Base-by-base conservation (phyloP, 371 early-diverging fungal species). In the Mucor plumbeus region DNA sequence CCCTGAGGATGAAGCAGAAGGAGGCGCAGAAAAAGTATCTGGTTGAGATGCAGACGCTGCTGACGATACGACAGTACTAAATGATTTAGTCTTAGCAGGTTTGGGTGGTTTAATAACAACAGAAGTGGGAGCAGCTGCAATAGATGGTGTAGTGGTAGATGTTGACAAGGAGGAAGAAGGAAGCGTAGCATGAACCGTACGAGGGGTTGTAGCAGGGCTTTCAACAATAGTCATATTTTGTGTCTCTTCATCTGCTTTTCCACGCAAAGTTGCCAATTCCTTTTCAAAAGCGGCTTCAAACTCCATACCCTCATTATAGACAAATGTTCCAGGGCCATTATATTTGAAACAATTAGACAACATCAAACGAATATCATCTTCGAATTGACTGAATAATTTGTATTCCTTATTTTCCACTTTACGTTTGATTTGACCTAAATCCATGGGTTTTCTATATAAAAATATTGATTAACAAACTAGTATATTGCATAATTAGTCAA, bases 381-480 rank as follows among this genome's bases (percentile, higher is more conserved):
- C 83, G 69, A 98, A 91, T 8, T 90, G 88, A 0, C 77, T 69
- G 43, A 85, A 65, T 0, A 67, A 65, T 1, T 71, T 55, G 69
- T 92, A 92, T 56, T 65, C 59, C 36, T 74, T 74, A 6, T 50
- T 50, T 19, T 95, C 96, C 7, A 99, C 75, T 61, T 91, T 95
- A 43, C 80, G 76, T 67, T 87, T 88, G 44, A 98, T 90, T 8
- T 96, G 97, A 19, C 89, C 83, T 35, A 98, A 66, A 74, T 99
- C 99, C 98, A 99, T 99, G 10, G 99, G 99, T 63, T 90, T 73
- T 70, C 91, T 96, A 72, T 95, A 40, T n/a, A 34, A 36, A 43
- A 35, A 11, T 58, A 17, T 26, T 36, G 34, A 7, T 17, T 40
- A 7, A 26, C 3, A 26, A 26, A 26, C 26, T 26, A 3, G 3